A percentile compares a stretch with the other conserved stretches of the same genome.
Evolutionary conservation across 345 rosid species (phyloP).

Genomic region (Eucalyptus virginea): DNA sequence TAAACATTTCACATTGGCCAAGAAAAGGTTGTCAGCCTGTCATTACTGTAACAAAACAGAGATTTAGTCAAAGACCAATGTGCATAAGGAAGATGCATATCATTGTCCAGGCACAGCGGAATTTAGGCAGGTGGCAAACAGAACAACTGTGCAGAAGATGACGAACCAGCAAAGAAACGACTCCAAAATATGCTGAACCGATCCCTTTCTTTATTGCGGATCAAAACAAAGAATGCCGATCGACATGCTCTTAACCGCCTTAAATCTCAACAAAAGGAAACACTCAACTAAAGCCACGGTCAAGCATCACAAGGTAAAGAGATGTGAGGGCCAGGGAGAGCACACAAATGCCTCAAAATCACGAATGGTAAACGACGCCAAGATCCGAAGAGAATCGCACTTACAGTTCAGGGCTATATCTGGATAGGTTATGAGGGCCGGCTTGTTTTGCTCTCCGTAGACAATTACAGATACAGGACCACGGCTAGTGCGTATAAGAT

Average conservation of each 20-base stretch:
- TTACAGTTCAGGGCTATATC: slow-evolving; percentile 81
- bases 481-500: slow-evolving; percentile 52
- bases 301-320: background rate
- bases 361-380: background rate
- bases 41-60: background rate
- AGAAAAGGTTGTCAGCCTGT: background rate
- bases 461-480: slow-evolving; percentile 85
- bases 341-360: background rate
- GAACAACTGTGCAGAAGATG: background rate
- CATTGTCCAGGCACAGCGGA: background rate
- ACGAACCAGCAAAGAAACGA: background rate
- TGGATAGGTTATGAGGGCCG: slow-evolving; percentile 82
- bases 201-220: background rate
- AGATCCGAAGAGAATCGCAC: background rate
- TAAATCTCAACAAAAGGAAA: background rate
- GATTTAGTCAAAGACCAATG: background rate
- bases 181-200: background rate
- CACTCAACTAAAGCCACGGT: background rate
- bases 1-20: background rate
- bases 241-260: background rate
- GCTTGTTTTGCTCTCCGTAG: slow-evolving; percentile 77
- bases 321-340: background rate
- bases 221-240: background rate
- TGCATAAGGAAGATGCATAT: background rate
- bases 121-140: background rate